Conservation (phyloP, 257 asterid species). For the Ophiorrhiza pumila region DNA sequence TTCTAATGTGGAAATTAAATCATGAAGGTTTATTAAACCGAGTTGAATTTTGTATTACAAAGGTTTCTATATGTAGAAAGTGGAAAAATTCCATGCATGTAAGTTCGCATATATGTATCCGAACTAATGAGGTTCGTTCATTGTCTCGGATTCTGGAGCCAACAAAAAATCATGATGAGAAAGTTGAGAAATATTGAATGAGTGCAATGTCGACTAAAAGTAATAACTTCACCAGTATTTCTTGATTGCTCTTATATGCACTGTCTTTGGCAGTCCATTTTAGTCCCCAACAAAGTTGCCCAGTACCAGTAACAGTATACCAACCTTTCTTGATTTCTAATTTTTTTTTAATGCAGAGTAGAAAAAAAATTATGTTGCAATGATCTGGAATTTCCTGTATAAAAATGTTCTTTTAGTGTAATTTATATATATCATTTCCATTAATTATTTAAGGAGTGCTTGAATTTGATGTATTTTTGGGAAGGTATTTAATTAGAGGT, state of each 20-base stretch:
- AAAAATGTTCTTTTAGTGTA: background rate
- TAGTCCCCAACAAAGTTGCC: too few relatives aligned
- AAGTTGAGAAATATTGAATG: too few relatives aligned
- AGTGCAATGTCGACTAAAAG: too few relatives aligned
- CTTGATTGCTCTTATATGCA: too few relatives aligned
- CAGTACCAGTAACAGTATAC: too few relatives aligned
- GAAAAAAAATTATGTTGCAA: background rate
- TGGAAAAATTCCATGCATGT: slow-evolving; percentile 2
- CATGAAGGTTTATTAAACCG: slow-evolving; percentile 3
- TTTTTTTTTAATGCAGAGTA: too few relatives aligned
- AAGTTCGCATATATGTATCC: background rate
- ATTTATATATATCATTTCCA: too few relatives aligned
- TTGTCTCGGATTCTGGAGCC: background rate
- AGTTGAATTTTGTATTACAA: background rate
- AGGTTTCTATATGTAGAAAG: slow-evolving; percentile 3
- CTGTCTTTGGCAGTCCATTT: too few relatives aligned
- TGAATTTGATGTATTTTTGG: background rate
- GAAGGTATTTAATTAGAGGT: too few relatives aligned
- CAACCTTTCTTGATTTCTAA: too few relatives aligned
- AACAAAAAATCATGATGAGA: background rate
- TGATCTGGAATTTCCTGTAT: background rate
- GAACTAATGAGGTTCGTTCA: background rate
- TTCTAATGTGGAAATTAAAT: background rate
- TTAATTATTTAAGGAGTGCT: background rate
- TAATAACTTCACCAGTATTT: too few relatives aligned